These are phyloP conservation scores for Hyphodiscus hymeniophilus DNA, from an alignment of 495 filamentous ascomycete genomes.

Conservation along the genomic window DNA sequence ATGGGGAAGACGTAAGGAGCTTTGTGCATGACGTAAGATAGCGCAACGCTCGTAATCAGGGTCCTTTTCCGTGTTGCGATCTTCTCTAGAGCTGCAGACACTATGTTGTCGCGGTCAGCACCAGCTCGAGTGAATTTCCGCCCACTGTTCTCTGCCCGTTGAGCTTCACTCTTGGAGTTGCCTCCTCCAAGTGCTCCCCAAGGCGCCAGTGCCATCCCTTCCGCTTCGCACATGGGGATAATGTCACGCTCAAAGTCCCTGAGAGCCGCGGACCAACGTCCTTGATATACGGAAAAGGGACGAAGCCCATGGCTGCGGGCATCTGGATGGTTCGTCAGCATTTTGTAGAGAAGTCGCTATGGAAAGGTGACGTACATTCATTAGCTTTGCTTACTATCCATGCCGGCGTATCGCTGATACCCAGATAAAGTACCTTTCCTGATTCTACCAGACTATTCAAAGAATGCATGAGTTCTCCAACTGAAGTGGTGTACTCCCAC, in stretches of 20 bases:
- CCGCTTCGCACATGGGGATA: conserved; percentile 43
- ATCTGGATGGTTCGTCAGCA: too few species aligned
- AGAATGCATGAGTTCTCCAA: conserved; percentile 53
- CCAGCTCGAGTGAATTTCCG: conserved; percentile 28
- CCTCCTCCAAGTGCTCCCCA: conserved; percentile 50
- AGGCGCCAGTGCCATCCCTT: conserved; percentile 51
- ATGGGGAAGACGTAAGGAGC: conserved; percentile 44
- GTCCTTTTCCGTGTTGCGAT: conserved; percentile 4
- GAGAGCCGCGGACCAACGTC: conserved; percentile 45
- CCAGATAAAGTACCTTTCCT: conserved; percentile 57
- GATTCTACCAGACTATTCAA: conserved; percentile 46
- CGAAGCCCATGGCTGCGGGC: conserved; percentile 48
- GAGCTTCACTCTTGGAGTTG: conserved; percentile 36
- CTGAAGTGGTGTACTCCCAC: conserved; percentile 52
- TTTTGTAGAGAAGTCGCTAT: too few species aligned
- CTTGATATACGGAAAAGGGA: conserved; percentile 59
- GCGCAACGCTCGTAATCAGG: conserved; percentile 35
- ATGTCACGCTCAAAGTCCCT: conserved; percentile 51
- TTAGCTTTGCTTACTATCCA: conserved; percentile 55
- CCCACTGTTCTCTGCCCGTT: conserved; percentile 24
- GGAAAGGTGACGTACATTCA: too few species aligned
- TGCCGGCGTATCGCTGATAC: conserved; percentile 51
- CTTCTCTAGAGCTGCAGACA: conserved; percentile 42
- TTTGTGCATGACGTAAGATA: conserved; percentile 48
- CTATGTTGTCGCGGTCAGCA: conserved; percentile 28